Evolutionary conservation across 2,329 filamentous ascomycete species (phyloP).

Genomic region (Chaetothyriales sp.): DNA sequence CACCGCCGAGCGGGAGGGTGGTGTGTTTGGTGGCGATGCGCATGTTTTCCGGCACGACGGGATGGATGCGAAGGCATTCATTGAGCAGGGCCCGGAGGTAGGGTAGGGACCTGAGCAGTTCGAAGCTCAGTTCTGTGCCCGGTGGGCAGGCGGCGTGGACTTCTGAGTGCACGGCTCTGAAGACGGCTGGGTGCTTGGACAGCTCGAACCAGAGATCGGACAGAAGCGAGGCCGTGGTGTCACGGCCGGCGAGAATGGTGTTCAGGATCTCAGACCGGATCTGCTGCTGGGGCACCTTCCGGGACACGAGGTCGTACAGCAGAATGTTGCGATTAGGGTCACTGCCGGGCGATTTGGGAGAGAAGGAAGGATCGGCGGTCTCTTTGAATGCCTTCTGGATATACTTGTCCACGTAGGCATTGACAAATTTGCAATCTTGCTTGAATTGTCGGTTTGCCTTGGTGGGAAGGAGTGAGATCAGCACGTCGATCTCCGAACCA

Average conservation of each 20-base stretch:
- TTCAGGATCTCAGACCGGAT: not conserved
- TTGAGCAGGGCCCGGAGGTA: no score
- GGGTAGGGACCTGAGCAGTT: no score
- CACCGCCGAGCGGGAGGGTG: not conserved
- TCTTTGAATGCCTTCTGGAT: not conserved
- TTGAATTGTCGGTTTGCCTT: not conserved
- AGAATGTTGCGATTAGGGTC: not conserved
- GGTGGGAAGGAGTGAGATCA: not conserved
- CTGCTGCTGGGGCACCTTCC: not conserved
- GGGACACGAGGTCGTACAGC: not conserved
- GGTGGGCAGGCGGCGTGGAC: no score
- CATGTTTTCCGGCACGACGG: not conserved
- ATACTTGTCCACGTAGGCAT: not conserved
- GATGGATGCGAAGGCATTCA: constrained; percentile 14
- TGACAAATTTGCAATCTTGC: not conserved
- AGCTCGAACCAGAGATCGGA: no score
- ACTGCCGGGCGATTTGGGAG: not conserved
- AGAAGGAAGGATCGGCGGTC: not conserved
- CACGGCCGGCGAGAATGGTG: constrained; percentile 12
- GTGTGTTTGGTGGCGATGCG: not conserved
- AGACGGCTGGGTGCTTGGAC: no score
- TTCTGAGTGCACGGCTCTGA: no score
- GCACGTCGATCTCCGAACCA: not conserved
- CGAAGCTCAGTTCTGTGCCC: no score
- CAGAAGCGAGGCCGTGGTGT: no score